Evolutionary conservation across 345 rosid genomes (phyloP).

Genomic region (Ailanthus altissimus): DNA sequence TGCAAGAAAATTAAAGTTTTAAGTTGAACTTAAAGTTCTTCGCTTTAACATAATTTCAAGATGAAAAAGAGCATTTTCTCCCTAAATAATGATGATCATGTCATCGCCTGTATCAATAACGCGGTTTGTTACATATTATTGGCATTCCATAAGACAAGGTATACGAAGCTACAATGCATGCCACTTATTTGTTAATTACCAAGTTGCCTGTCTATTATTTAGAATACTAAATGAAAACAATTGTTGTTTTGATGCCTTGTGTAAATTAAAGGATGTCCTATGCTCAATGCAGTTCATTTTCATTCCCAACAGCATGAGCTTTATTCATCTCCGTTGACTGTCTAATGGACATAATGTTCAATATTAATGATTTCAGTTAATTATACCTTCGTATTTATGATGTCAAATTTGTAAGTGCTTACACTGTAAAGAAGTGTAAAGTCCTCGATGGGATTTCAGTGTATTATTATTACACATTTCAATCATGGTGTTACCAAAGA

Average conservation of each 20-base stretch:
- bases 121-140: not conserved
- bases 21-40: too few species aligned
- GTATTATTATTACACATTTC: constrained; percentile 15
- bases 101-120: constrained; percentile 3
- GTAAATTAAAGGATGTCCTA: not conserved
- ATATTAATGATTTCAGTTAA: too few species aligned
- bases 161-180: constrained; percentile 16
- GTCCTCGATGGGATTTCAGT: constrained; percentile 19
- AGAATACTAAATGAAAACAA: too few species aligned
- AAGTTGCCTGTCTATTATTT: not conserved
- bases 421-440: constrained; percentile 11
- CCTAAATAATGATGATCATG: not conserved
- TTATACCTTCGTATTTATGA: not conserved
- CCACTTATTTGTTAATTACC: not conserved
- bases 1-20: too few species aligned
- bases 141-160: not conserved
- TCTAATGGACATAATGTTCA: not conserved
- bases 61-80: too few species aligned
- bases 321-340: not conserved
- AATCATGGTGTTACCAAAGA: constrained; percentile 19
- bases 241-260: not conserved
- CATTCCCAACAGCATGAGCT: not conserved
- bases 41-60: too few species aligned
- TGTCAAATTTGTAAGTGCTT: constrained; percentile 13
- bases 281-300: constrained; percentile 1